Evolutionary conservation across 1,284 basidiomycete genomes (phyloP), one percentile per base, ranked within the genome.

Genomic region (Takashimella tepidaria): DNA sequence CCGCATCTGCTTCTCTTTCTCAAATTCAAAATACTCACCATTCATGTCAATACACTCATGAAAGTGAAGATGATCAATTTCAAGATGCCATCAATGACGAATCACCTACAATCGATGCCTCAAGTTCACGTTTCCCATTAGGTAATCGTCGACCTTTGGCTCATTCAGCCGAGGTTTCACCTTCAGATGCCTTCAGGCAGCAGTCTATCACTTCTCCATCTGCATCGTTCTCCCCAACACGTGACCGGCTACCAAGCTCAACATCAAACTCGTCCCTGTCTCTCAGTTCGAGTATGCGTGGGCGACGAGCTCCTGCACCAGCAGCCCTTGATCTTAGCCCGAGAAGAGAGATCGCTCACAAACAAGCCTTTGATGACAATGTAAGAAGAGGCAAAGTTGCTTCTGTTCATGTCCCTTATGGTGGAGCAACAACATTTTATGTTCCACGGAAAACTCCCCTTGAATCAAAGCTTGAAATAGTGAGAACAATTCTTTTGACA

Each of bases 291-390:
- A 61, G 52, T 11, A n/a, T 62, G 44, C 47, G 60, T 21, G 66
- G 69, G 10, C 58, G 57, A 10, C 58, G 68, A 40, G 69, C 69
- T 8, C 67, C 69, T 5, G 69, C 68, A 8, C 69, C 69, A 4
- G 65, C 68, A n/a, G 68, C 67, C 6, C 51, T 71, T 22, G 63
- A 69, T 49, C 59, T 71, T 8, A 66, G 67, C 45, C 64, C 68
- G 2, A 41, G 58, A 16, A 42, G 51, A 10, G 62, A 65, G 22
- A 24, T 49, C 12, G 51, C 41, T 3, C 41, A 41, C 41, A 13
- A 46, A 25, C 40, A 53, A 10, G 44, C 21, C 16, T 37, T 27
- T 19, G 49, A 45, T 21, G 31, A 37, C 10, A 37, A 37, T 8
- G 10, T 16, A 16, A 37, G 16, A 37, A 8, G 16, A 37, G 10